phyloP scores from a whole-genome alignment of 2,329 filamentous ascomycete genomes.

The Calonectria crousiana region DNA sequence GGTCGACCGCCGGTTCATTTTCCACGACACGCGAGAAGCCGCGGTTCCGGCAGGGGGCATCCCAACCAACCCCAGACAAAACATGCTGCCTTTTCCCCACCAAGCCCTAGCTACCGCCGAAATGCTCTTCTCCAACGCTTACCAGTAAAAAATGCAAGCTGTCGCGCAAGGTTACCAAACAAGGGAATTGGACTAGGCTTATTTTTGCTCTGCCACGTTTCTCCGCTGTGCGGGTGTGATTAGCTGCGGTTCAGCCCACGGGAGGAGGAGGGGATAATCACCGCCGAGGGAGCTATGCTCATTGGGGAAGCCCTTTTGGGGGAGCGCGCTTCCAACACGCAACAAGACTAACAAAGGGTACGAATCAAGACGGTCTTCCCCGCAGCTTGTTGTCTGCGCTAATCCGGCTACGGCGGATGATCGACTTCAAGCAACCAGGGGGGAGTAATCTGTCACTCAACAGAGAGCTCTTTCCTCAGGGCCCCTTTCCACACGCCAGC shows the following conservation, averaged over 20 bases:
- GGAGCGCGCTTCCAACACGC: background rate
- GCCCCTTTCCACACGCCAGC: background rate
- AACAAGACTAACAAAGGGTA: background rate
- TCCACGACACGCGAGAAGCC: background rate
- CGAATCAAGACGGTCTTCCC: background rate
- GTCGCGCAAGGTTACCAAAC: conserved; percentile 3
- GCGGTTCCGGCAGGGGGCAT: background rate
- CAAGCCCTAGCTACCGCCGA: background rate
- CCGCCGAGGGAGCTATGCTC: background rate
- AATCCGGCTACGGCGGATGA: conserved; percentile 19
- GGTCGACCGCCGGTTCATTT: background rate
- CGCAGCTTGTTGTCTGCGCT: background rate
- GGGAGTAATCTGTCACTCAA: background rate
- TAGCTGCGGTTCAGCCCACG: background rate
- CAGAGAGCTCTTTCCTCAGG: conserved; percentile 9
- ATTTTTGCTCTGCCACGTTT: conserved; percentile 6
- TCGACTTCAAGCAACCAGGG: conserved; percentile 19
- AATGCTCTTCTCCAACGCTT: conserved; percentile 10
- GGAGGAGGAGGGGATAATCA: background rate
- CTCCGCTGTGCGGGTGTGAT: background rate
- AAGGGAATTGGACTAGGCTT: conserved; percentile 12
- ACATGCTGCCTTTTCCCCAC: background rate
- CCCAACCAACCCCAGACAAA: conserved; percentile 3
- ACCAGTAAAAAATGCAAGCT: background rate
- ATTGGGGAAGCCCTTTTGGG: conserved; percentile 8